A percentile compares a stretch with the other conserved stretches of the same genome.
Evolutionary conservation across 768 basidiomycete species (phyloP).

Genomic region (Hericium coralloides): DNA sequence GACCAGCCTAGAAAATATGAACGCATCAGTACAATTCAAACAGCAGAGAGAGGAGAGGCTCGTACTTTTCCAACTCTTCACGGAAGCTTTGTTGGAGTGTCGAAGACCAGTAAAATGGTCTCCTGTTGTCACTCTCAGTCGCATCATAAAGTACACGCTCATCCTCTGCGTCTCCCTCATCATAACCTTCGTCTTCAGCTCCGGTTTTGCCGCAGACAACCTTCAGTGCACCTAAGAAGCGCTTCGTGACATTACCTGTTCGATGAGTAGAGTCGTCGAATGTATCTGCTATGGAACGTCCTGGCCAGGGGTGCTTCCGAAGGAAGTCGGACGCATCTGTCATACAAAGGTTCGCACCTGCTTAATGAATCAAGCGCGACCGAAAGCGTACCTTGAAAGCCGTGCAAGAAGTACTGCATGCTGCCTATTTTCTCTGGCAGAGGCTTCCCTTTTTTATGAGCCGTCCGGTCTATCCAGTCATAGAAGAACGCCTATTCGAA

Average conservation of each 20-base stretch:
- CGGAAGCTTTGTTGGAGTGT: constrained; percentile 73
- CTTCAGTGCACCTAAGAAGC: constrained; percentile 57
- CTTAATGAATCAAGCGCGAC: not conserved
- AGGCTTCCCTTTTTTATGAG: constrained; percentile 73
- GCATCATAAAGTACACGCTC: constrained; percentile 61
- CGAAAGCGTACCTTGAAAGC: constrained; percentile 53
- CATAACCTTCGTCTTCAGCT: constrained; percentile 51
- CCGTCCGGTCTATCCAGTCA: constrained; percentile 81
- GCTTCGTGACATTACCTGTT: constrained; percentile 59
- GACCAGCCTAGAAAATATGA: constrained; percentile 48
- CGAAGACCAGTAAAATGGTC: constrained; percentile 79
- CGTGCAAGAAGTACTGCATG: constrained; percentile 83
- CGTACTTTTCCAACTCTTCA: constrained; percentile 83
- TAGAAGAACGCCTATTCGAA: constrained; percentile 69
- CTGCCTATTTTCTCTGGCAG: constrained; percentile 86
- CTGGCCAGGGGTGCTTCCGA: constrained; percentile 81
- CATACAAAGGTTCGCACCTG: not conserved
- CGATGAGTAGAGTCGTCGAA: constrained; percentile 80
- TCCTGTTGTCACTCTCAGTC: constrained; percentile 46
- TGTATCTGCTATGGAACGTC: constrained; percentile 73
- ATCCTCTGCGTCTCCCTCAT: constrained; percentile 68
- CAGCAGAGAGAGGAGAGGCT: not conserved
- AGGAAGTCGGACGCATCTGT: constrained; percentile 84
- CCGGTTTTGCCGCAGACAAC: constrained; percentile 84
- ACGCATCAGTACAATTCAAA: constrained; percentile 8